phyloP scores from a whole-genome alignment of 148 eudicot species.

The Cornus controversa region DNA sequence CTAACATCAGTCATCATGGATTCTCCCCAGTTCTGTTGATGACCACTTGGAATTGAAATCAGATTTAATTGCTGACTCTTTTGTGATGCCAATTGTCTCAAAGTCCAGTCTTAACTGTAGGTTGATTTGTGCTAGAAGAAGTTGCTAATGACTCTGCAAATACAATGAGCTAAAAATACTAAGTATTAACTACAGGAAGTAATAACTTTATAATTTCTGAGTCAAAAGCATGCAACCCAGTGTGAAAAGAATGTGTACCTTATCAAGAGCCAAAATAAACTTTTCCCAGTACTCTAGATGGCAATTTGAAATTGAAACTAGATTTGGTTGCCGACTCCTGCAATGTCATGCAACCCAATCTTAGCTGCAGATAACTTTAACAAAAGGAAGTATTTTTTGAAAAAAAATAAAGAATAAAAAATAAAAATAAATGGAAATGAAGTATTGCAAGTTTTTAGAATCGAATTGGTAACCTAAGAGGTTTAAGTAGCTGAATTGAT shows the following conservation, averaged over 20 bases:
- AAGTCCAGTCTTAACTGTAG: not conserved
- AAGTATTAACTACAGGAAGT: not conserved
- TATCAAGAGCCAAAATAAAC: not conserved
- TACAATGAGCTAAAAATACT: not conserved
- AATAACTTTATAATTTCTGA: not conserved
- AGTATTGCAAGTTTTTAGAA: too few species aligned
- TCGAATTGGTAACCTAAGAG: too few species aligned
- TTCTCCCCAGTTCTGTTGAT: slow-evolving; percentile 6
- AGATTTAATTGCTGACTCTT: slow-evolving; percentile 7
- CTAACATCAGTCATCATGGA: slow-evolving; percentile 44
- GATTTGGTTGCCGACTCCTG: too few species aligned
- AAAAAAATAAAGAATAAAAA: too few species aligned
- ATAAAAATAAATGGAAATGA: too few species aligned
- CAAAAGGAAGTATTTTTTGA: too few species aligned
- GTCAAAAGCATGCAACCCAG: not conserved
- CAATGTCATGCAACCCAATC: too few species aligned
- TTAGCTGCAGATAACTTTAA: too few species aligned
- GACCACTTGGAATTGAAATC: slow-evolving; percentile 3
- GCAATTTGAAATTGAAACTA: too few species aligned
- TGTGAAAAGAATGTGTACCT: not conserved
- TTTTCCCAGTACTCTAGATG: too few species aligned
- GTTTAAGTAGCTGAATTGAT: too few species aligned
- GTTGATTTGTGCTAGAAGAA: not conserved
- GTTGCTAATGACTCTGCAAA: not conserved
- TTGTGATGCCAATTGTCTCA: not conserved